Base-by-base conservation (phyloP, 1,284 basidiomycete species). In the Cerioporus squamosus region DNA sequence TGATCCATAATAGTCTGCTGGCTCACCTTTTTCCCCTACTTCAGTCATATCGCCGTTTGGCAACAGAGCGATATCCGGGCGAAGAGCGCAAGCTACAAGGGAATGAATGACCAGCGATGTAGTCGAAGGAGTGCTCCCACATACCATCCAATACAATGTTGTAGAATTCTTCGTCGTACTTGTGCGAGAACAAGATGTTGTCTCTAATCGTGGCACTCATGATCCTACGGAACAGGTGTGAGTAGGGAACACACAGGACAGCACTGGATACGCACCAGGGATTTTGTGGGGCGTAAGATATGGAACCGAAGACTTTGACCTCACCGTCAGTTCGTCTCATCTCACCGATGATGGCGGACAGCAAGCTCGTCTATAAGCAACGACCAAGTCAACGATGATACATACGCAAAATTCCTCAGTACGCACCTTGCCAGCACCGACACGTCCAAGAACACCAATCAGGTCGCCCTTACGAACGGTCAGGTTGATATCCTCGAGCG, bases 241-340 rank as follows among this genome's bases (percentile, higher is more conserved):
- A n/a, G 29, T n/a, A 46, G 29, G n/a, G 36, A 18, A 4, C 2
- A 7, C 3, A 10, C 14, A 15, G 51, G 10, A 29, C 26, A 51
- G 23, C 53, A 23, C 50, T 44, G 63, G 4, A 20, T 17, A 36
- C 5, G 65, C 64, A 88, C 93, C 95, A 98, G 31, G 95, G 92
- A 67, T 88, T 91, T 70, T 98, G 96, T 24, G 88, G 85, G 15
- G 93, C 94, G 75, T 97, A 98, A 0, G 95, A 88, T n/a, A 97
- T 78, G 9, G 79, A 85, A 1, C 95, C 95, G 18, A 80, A 81
- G 0, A 97, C 67, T 0, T 79, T 77, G 1, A 96, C 84, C 15
- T 83, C 79, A 2, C 96, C 96, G 26, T 93, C 89, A 5, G 75
- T 76, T 49, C 89, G 84, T 20, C 78, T 81, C 94, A 98, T 96